Evolutionary conservation across 176 grass and related monocot genomes (phyloP), one percentile per base, ranked within the genome.

Genomic region (Oryza brachyantha): DNA sequence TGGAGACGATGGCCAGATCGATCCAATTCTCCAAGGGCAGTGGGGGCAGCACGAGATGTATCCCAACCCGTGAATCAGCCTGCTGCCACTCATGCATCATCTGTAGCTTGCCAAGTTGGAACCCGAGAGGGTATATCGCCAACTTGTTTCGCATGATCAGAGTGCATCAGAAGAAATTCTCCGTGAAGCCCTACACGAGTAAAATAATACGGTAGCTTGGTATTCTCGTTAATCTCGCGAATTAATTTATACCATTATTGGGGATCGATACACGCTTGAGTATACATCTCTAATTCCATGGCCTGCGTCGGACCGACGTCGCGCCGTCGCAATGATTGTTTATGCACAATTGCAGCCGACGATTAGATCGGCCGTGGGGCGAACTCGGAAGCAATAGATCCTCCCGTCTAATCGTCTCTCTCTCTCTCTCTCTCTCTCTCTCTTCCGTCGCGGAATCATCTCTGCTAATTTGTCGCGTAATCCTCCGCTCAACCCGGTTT

Each of bases 41-140:
- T 13, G 64, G 46, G 64, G 77, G 5, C 50, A 40, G 32, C 22
- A 48, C 11, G n/a, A n/a, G 26, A 81, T 55, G 63, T 55, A 55
- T 55, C 50, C 68, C 19, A 31, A 62, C 70, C 60, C 80, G 80
- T 80, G 78, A 80, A 79, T 37, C 64, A 28, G 13, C 74, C 57
- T 55, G 5, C 45, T 50, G 16, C 66, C 10, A n/a, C 13, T 48
- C 16, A 48, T 48, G 17, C 50, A 55, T n/a, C 21, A 22, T 4
- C n/a, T 19, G 39, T 25, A 74, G 50, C 11, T 14, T 61, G 50
- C 7, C 34, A 21, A 38, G 19, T n/a, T 36, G 22, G 50, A 32
- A 7, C 10, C 25, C 54, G n/a, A 2, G 14, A 25, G 35, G 32
- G 16, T n/a, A 61, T 69, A 32, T 6, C 41, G 66, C 36, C 78